Evolutionary conservation across 768 basidiomycete genomes (phyloP), one percentile per base, ranked within the genome.

Genomic region (Filobasidium floriforme): DNA sequence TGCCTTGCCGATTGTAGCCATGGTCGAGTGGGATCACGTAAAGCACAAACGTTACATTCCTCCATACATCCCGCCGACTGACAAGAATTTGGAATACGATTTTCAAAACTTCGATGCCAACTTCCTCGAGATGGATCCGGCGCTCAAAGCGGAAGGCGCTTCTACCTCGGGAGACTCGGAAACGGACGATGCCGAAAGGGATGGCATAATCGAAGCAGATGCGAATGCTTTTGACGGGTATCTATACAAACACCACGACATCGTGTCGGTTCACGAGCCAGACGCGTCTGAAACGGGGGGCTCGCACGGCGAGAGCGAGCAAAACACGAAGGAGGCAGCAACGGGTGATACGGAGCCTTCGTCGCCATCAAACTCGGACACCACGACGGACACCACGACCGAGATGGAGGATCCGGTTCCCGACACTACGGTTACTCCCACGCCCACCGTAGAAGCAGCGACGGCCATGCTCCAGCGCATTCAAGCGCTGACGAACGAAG

Each of bases 51-150:
- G 88, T 70, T 92, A 91, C 82, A 57, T 57, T 32, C 54, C 92
- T 80, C 90, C 90, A 51, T 92, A 92, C 83, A 90, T 92, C 74
- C 91, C 90, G 18, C 88, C 88, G 37, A 90, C 92, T 75, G 90
- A 93, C 76, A 88, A 89, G 24, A 85, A 85, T 51, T 90, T 94
- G 80, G 92, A 92, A 68, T 87, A 87, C 73, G 96, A 99, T 84
- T 93, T 90, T 70, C 90, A 90, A 78, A 97, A 98, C 80, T 99
- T 98, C 78, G 94, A 98, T 78, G 90, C 93, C 69, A 87, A 90
- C 46, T 98, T 96, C 85, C 84, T 98, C 66, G 89, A 89, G 75
- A 94, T 98, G 89, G 88, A 89, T 70, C 90, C 92, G 26, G 87
- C 89, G 59, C 85, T 98, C 68, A 89, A 92, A 69, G 72, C 73